Conservation (phyloP, 208 protist genomes). For the Porcisia deanei region DNA sequence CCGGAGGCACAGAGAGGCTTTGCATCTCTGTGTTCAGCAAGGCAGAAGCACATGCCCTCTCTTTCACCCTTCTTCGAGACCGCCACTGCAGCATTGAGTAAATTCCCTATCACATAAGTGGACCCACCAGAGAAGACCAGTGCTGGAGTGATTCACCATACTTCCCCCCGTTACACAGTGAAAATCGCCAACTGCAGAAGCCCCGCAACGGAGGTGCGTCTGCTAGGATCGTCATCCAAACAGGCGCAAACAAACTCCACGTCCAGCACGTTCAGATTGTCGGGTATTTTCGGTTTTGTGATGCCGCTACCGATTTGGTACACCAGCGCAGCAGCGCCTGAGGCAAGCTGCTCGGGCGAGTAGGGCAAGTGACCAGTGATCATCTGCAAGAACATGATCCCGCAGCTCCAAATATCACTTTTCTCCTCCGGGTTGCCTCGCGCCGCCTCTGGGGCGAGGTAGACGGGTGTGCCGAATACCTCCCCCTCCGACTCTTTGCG, state of each 20-base stretch:
- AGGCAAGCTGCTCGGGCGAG: constrained; percentile 47
- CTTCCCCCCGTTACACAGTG: constrained; percentile 32
- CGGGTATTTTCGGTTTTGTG: constrained; percentile 61
- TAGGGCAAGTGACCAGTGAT: constrained; percentile 82
- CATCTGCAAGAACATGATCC: constrained; percentile 89
- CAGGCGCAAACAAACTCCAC: constrained; percentile 69
- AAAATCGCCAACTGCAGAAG: constrained; percentile 81
- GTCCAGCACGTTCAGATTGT: constrained; percentile 58
- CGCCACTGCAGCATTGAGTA: too few species aligned
- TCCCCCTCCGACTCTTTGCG: constrained; percentile 54
- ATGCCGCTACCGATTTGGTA: constrained; percentile 79
- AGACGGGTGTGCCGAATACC: constrained; percentile 84
- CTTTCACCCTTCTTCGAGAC: too few species aligned
- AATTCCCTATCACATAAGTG: too few species aligned
- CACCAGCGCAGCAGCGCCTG: constrained; percentile 59
- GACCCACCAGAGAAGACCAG: too few species aligned
- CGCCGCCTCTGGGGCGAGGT: constrained; percentile 88
- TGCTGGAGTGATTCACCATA: neutral
- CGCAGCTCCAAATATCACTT: constrained; percentile 89
- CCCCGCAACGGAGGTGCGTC: constrained; percentile 51
- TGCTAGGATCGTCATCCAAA: constrained; percentile 50
- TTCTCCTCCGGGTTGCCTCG: constrained; percentile 64
- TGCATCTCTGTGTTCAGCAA: too few species aligned
- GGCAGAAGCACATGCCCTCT: too few species aligned
- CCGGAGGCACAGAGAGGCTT: too few species aligned